phyloP scores from a whole-genome alignment of 106 monocot species.

The Platanthera zijinensis region DNA sequence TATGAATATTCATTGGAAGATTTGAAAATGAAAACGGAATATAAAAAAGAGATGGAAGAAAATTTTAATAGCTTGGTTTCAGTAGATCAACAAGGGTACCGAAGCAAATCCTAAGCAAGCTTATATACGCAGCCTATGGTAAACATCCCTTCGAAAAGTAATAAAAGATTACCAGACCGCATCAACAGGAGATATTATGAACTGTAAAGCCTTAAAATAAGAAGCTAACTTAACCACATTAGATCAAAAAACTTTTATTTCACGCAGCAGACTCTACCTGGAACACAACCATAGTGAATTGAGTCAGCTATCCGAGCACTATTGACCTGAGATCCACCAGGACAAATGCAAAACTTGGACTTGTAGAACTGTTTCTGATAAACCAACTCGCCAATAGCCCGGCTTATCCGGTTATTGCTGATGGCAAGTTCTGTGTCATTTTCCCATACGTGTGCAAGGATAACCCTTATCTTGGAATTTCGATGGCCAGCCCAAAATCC shows the following conservation, averaged over 20 bases:
- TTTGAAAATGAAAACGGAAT: too few species aligned
- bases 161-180: too few species aligned
- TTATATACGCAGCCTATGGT: too few species aligned
- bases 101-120: too few species aligned
- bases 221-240: neutral
- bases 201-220: neutral
- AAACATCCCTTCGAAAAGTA: too few species aligned
- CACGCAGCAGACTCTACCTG: constrained; percentile 36
- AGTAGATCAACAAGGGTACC: too few species aligned
- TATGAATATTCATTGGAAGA: too few species aligned
- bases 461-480: constrained; percentile 97
- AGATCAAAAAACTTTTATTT: neutral
- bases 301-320: constrained; percentile 93
- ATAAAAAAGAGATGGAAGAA: too few species aligned
- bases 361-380: constrained; percentile 86
- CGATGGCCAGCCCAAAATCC: constrained; percentile 99
- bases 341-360: constrained; percentile 94
- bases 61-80: too few species aligned
- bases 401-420: constrained; percentile 86
- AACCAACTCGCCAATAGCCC: constrained; percentile 78
- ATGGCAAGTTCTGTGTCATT: constrained; percentile 97
- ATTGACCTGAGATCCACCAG: constrained; percentile 98
- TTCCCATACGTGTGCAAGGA: constrained; percentile 88
- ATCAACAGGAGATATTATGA: neutral
- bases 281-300: constrained; percentile 94